Evolutionary conservation across 306 rosid species (phyloP).

Genomic region (Trifolium subterraneum): DNA sequence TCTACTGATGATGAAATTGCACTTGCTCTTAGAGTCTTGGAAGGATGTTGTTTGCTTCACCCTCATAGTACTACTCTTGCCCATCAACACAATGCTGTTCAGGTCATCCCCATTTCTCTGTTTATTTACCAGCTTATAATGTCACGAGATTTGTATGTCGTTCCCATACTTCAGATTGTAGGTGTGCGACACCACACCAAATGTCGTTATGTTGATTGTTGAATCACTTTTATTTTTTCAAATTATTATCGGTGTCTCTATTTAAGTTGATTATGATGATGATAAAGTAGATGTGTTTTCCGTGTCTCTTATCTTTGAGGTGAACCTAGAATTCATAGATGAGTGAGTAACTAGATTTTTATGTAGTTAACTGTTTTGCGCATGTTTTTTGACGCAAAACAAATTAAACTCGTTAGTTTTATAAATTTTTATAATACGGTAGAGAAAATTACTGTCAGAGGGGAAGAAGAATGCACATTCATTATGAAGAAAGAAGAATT

Average conservation of each 20-base stretch:
- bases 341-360: too few species aligned
- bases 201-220: neutral
- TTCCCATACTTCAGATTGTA: neutral
- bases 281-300: too few species aligned
- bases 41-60: conserved; percentile 81
- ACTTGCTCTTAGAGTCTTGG: conserved; percentile 69
- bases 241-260: neutral
- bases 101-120: conserved; percentile 40
- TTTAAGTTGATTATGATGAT: too few species aligned
- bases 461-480: too few species aligned
- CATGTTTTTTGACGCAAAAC: too few species aligned
- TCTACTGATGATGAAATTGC: conserved; percentile 71
- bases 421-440: too few species aligned
- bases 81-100: conserved; percentile 68
- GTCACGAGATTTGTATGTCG: neutral
- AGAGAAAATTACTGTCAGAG: too few species aligned
- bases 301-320: too few species aligned
- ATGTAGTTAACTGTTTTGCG: too few species aligned
- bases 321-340: too few species aligned
- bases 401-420: too few species aligned
- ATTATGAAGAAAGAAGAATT: too few species aligned
- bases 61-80: conserved; percentile 60
- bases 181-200: neutral
- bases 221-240: neutral
- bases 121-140: neutral